Conservation (phyloP, 2,329 filamentous ascomycete genomes). For the Aspergillus sp. region DNA sequence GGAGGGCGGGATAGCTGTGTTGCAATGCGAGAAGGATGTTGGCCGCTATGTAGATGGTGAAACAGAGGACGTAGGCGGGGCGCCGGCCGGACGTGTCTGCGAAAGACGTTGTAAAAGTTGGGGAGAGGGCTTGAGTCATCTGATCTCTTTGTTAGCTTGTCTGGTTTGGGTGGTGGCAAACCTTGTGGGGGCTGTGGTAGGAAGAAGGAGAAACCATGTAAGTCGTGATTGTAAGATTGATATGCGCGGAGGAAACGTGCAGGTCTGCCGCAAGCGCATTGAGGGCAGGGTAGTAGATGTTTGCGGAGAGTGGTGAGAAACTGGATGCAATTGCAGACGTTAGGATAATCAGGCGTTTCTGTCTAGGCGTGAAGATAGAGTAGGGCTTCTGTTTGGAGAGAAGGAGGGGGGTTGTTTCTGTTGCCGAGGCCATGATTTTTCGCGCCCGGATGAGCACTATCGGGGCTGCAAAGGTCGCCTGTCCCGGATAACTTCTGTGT, state of each 20-base stretch:
- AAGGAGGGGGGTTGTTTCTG: constrained; percentile 28
- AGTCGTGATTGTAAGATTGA: constrained; percentile 37
- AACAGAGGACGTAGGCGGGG: constrained; percentile 53
- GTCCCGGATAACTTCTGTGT: no score
- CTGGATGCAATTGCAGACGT: constrained; percentile 46
- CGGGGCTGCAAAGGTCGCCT: no score
- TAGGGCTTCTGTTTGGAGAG: constrained; percentile 21
- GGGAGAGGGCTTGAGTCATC: constrained; percentile 57
- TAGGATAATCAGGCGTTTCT: constrained; percentile 44
- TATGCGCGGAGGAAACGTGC: constrained; percentile 27
- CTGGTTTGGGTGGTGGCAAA: background rate
- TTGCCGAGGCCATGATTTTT: background rate
- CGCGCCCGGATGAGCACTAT: no score
- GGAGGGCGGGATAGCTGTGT: constrained; percentile 41
- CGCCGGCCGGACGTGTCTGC: constrained; percentile 54
- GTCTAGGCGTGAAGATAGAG: constrained; percentile 37
- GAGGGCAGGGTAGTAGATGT: constrained; percentile 51
- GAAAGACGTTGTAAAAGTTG: constrained; percentile 53
- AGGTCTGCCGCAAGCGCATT: constrained; percentile 38
- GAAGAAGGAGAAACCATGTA: constrained; percentile 33
- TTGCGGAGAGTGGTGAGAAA: constrained; percentile 49
- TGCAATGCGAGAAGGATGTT: constrained; percentile 49
- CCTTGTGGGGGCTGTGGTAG: background rate
- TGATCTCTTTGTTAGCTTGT: constrained; percentile 20
- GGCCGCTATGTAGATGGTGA: constrained; percentile 47